Conservation (phyloP, 2,329 filamentous ascomycete genomes). For the Cladosporium oxysporum region DNA sequence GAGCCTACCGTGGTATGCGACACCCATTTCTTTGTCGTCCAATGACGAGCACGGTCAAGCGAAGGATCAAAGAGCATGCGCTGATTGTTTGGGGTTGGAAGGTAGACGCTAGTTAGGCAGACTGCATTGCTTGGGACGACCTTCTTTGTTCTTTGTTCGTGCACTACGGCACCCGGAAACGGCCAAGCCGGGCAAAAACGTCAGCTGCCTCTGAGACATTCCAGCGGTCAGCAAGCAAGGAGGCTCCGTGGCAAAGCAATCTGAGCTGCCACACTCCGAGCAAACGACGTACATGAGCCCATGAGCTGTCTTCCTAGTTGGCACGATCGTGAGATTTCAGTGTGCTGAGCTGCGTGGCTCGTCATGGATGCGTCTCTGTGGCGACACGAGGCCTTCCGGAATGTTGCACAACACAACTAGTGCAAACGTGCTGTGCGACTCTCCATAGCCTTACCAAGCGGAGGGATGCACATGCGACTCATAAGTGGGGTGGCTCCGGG, state of each 20-base stretch:
- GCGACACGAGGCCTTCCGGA: slow-evolving; percentile 29
- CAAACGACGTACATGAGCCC: slow-evolving; percentile 30
- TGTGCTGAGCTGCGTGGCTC: slow-evolving; percentile 18
- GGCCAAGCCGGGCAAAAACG: slow-evolving; percentile 31
- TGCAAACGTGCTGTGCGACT: slow-evolving; percentile 33
- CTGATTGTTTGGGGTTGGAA: slow-evolving; percentile 37
- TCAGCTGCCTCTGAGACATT: slow-evolving; percentile 38
- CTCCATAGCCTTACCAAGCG: slow-evolving; percentile 11
- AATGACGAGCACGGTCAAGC: slow-evolving; percentile 34
- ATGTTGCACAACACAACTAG: slow-evolving; percentile 28
- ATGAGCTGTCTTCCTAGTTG: slow-evolving; percentile 8
- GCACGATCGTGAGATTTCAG: slow-evolving; percentile 18
- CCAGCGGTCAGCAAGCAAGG: slow-evolving; percentile 36
- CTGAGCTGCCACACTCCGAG: slow-evolving; percentile 32
- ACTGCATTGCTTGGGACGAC: slow-evolving; percentile 19
- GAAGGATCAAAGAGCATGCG: slow-evolving; percentile 28
- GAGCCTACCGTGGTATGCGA: slow-evolving; percentile 34
- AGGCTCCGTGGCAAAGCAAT: slow-evolving; percentile 32
- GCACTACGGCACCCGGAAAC: slow-evolving; percentile 34
- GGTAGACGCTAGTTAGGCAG: slow-evolving; percentile 19
- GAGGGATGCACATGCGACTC: slow-evolving; percentile 11
- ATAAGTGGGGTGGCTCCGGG: not conserved
- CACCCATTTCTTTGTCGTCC: slow-evolving; percentile 33
- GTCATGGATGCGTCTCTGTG: slow-evolving; percentile 30
- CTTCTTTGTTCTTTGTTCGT: slow-evolving; percentile 41